Base-by-base conservation (phyloP, 257 asterid species). In the Ophiorrhiza pumila region DNA sequence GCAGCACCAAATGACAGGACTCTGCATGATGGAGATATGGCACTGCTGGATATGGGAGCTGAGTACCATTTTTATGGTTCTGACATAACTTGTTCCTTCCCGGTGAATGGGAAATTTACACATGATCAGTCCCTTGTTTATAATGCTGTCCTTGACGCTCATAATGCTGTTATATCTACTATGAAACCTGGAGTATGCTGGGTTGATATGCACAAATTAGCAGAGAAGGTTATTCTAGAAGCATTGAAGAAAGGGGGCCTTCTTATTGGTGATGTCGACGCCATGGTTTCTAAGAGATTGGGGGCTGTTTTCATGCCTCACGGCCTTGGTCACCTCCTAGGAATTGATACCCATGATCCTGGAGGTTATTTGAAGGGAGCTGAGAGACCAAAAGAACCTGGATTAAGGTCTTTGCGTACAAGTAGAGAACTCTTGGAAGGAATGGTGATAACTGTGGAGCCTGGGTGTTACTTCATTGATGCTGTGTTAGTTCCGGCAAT, bases 361-460 rank as follows among this genome's bases (percentile, higher is more conserved):
- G 97, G 99, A 76, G 99, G 97, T 77, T 91, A 87, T 83, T 88
- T 87, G 46, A 81, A 88, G 99, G 99, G 96, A 60, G 92, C 95
- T 18, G 90, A 90, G 83, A 86, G 97, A 75, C 87, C 89, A 12
- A 84, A 83, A 73, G 93, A 90, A 83, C 90, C 95, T 71, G 99
- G 99, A 74, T 84, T 91, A 73, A 86, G 76, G 75, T 72, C 97
- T 67, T 67, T 94, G 83, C 99, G 98, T 49, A 94, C 91, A 7
- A 87, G 92, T 73, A 91, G 99, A 83, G 85, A 85, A 67, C 99
- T 94, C 67, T 73, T 86, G 80, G 89, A 84, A 67, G 99, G 99
- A 83, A 94, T 94, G 99, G 99, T 94, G 74, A 88, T 94, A 77
- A 94, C 98, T 17, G 98, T 94, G 77, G 98, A 94, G 74, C 98